Evolutionary conservation across 2,329 filamentous ascomycete species (phyloP).

Genomic region (Aspergillus fischeri): DNA sequence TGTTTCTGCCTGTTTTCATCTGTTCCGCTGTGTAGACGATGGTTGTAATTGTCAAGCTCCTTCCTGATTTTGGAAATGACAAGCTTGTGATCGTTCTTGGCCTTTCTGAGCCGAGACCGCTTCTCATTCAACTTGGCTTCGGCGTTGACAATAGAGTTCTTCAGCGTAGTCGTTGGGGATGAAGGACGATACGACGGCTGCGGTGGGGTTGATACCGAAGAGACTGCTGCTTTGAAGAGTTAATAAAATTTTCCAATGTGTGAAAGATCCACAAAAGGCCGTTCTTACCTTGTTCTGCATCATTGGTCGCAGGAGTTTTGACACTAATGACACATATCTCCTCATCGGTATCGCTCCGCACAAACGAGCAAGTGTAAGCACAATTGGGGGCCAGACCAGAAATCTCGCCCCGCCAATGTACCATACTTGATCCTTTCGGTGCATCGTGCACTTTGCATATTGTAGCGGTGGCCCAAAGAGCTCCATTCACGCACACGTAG

Average conservation of each 20-base stretch:
- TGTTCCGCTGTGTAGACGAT: slow-evolving; percentile 56
- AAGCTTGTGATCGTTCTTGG: slow-evolving; percentile 59
- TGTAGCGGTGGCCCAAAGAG: slow-evolving; percentile 60
- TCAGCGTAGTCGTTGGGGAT: slow-evolving; percentile 61
- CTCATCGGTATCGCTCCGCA: slow-evolving; percentile 53
- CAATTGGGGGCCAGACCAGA: slow-evolving; percentile 62
- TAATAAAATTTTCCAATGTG: neutral
- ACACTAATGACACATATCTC: slow-evolving; percentile 59
- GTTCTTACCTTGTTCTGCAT: slow-evolving; percentile 54
- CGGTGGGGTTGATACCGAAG: slow-evolving; percentile 45
- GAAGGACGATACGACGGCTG: slow-evolving; percentile 59
- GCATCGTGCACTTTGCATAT: slow-evolving; percentile 47
- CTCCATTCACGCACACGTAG: slow-evolving; percentile 62
- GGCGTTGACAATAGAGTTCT: slow-evolving; percentile 60
- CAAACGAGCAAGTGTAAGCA: slow-evolving; percentile 61
- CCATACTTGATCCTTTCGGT: slow-evolving; percentile 41
- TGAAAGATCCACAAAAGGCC: neutral
- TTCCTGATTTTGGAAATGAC: slow-evolving; percentile 55
- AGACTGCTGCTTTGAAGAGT: slow-evolving; percentile 21
- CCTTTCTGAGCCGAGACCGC: slow-evolving; percentile 55
- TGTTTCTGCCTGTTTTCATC: slow-evolving; percentile 61
- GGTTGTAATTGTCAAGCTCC: slow-evolving; percentile 57
- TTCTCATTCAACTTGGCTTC: slow-evolving; percentile 59
- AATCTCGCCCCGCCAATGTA: slow-evolving; percentile 58
- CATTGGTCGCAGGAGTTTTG: slow-evolving; percentile 57